Evolutionary conservation across 805 yeast species (phyloP).

Genomic region (Lipomyces lipofer): DNA sequence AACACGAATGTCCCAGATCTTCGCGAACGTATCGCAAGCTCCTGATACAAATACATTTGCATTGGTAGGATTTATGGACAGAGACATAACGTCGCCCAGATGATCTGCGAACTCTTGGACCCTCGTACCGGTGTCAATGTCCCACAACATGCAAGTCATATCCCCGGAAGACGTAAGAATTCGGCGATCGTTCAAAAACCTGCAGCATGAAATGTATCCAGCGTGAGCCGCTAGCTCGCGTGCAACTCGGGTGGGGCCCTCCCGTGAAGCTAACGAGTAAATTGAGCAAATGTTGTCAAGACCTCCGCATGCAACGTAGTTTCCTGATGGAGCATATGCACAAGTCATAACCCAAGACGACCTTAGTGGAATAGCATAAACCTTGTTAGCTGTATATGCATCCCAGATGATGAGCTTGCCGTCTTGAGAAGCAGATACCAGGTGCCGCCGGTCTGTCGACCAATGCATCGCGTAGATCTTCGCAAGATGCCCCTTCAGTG

Average conservation of each 20-base stretch:
- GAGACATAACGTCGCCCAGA: conserved; percentile 50
- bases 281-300: conserved; percentile 76
- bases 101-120: conserved; percentile 42
- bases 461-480: conserved; percentile 71
- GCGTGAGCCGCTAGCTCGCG: conserved; percentile 57
- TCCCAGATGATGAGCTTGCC: conserved; percentile 87
- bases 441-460: conserved; percentile 59
- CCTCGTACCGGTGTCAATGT: conserved; percentile 59
- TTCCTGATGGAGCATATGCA: conserved; percentile 67
- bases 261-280: conserved; percentile 45
- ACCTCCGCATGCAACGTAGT: conserved; percentile 76
- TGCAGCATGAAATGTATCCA: conserved; percentile 76
- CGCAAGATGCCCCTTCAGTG: conserved; percentile 62
- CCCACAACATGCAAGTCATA: conserved; percentile 79
- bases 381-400: conserved; percentile 66
- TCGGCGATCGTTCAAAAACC: conserved; percentile 58
- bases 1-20: conserved; percentile 75
- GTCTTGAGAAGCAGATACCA: conserved; percentile 81
- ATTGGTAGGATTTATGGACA: conserved; percentile 64
- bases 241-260: conserved; percentile 21
- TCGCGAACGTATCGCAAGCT: conserved; percentile 67
- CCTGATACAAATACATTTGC: conserved; percentile 66
- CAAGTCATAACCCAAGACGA: conserved; percentile 79
- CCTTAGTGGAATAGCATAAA: conserved; percentile 67
- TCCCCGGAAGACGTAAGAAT: conserved; percentile 80